phyloP scores from a whole-genome alignment of 78 protist genomes.

The Neovahlkampfia damariscottae region DNA sequence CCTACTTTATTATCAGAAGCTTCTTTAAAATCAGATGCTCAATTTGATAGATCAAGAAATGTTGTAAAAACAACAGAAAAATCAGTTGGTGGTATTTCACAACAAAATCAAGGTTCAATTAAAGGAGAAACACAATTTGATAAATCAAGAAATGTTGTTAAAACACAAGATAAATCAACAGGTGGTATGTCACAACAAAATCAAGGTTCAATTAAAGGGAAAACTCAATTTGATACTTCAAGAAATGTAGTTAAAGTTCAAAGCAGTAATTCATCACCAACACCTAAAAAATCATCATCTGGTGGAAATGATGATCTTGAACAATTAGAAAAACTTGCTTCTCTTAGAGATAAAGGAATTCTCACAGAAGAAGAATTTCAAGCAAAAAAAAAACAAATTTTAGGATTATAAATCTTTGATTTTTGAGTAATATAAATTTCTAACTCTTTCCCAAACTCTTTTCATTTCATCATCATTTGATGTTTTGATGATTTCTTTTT shows the following conservation, averaged over 20 bases:
- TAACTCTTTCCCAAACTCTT: not conserved
- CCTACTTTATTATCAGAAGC: not conserved
- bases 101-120: not conserved
- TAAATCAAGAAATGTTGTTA: conserved; percentile 2
- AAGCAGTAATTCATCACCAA: not conserved
- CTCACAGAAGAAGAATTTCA: not conserved
- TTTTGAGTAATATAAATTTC: not conserved
- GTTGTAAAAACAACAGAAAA: not conserved
- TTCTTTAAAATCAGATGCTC: not conserved
- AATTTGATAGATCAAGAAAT: not conserved
- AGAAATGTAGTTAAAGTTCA: not conserved
- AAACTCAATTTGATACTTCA: not conserved
- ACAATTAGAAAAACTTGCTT: not conserved
- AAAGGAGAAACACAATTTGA: not conserved
- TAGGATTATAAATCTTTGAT: not conserved
- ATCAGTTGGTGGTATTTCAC: not conserved
- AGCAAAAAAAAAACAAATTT: too few relatives aligned
- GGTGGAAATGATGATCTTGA: not conserved
- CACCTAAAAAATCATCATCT: not conserved
- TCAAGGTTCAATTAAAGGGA: not conserved
- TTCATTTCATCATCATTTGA: too few relatives aligned
- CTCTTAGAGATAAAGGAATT: not conserved
- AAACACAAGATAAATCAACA: not conserved
- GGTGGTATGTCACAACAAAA: not conserved
- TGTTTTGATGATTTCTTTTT: not conserved